A percentile compares a stretch with the other conserved stretches of the same genome.
Evolutionary conservation across 2,329 filamentous ascomycete genomes (phyloP).

Genomic region (Fusarium sp.): DNA sequence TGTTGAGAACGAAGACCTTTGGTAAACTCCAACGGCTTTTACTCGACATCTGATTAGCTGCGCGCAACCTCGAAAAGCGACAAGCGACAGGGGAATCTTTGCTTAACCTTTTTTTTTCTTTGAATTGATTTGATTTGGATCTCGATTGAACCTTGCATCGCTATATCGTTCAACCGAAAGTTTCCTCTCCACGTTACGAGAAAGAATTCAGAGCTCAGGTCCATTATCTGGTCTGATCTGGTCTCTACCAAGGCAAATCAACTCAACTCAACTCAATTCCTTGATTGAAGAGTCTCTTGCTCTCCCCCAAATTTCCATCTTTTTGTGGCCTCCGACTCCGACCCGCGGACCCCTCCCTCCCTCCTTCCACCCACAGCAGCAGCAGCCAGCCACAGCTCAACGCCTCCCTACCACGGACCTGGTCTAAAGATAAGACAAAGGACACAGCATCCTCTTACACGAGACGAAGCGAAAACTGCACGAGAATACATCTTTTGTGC

Average conservation of each 20-base stretch:
- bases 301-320: conserved; percentile 9
- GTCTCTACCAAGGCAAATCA: background rate
- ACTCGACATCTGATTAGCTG: background rate
- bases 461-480: conserved; percentile 13
- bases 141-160: conserved; percentile 21
- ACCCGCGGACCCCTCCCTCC: conserved; percentile 33
- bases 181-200: background rate
- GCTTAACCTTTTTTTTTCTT: background rate
- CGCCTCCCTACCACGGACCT: conserved; percentile 3
- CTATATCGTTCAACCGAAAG: conserved; percentile 12
- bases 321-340: conserved; percentile 32
- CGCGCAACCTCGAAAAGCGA: background rate
- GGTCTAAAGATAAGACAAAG: conserved; percentile 6
- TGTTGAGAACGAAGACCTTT: conserved; percentile 2
- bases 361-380: conserved; percentile 8
- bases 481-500: conserved; percentile 7
- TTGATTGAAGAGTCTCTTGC: background rate
- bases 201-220: background rate
- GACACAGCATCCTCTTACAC: conserved; percentile 23
- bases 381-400: conserved; percentile 23
- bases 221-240: background rate
- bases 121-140: conserved; percentile 1
- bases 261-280: background rate
- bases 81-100: conserved; percentile 13
- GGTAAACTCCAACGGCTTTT: conserved; percentile 5